Evolutionary conservation across 202 grass and related monocot species (phyloP).

Genomic region (Digitaria exilis): DNA sequence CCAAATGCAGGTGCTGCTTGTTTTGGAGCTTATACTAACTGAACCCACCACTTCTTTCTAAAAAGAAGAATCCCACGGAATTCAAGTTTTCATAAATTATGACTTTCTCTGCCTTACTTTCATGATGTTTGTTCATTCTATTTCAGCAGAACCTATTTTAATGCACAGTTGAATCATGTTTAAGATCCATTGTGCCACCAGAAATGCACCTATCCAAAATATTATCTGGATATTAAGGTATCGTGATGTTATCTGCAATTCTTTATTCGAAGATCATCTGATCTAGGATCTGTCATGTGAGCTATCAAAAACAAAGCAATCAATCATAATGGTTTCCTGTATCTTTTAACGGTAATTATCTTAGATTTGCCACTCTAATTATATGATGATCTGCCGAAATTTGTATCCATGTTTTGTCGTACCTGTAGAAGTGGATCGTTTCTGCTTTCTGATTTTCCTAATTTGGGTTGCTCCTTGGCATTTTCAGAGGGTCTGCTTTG

Average conservation of each 20-base stretch:
- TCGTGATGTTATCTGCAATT: not conserved
- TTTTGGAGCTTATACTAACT: not conserved
- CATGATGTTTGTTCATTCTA: not conserved
- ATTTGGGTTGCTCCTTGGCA: not conserved
- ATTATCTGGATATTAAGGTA: not conserved
- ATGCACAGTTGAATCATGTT: not conserved
- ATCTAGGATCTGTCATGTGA: slow-evolving; percentile 36
- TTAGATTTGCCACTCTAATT: not conserved
- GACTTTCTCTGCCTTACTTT: not conserved
- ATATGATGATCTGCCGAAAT: not conserved
- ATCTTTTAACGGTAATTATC: not conserved
- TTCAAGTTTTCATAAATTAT: not conserved
- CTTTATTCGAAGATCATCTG: not conserved
- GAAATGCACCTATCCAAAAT: not conserved
- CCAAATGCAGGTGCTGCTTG: not conserved
- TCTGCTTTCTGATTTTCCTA: not conserved
- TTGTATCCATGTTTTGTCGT: not conserved
- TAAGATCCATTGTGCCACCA: not conserved
- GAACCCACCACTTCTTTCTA: not conserved
- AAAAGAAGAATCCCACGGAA: not conserved
- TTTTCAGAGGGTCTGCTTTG: not conserved
- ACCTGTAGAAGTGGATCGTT: not conserved
- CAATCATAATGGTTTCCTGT: not conserved
- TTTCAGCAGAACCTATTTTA: not conserved
- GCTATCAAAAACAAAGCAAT: not conserved